These are phyloP conservation scores for Ceratonia siliqua DNA, from an alignment of 306 rosid species.

Conservation along the genomic window DNA sequence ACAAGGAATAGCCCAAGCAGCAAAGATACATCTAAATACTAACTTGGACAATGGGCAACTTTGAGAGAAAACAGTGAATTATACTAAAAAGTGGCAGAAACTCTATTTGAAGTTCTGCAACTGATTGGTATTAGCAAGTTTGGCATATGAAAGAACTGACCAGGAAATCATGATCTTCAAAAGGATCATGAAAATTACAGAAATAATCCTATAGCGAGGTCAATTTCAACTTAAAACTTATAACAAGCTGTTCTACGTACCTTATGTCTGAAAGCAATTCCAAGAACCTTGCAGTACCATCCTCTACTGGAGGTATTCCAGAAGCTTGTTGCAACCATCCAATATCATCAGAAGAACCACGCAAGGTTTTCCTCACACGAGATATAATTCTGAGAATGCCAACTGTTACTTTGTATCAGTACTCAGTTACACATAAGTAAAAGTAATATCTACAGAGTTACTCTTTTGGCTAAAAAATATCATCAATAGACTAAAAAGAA, in stretches of 20 bases:
- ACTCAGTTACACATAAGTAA: slow-evolving; percentile 12
- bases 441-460: neutral
- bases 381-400: slow-evolving; percentile 51
- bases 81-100: neutral
- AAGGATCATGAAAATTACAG: neutral
- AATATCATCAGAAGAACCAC: slow-evolving; percentile 78
- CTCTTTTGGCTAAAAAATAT: slow-evolving; percentile 13
- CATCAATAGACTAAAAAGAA: slow-evolving; percentile 18
- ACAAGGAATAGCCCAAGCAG: neutral
- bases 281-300: slow-evolving; percentile 79
- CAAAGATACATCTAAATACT: neutral
- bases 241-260: slow-evolving; percentile 49
- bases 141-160: slow-evolving; percentile 16
- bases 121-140: neutral
- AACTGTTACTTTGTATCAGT: slow-evolving; percentile 13
- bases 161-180: neutral
- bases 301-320: slow-evolving; percentile 67
- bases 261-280: slow-evolving; percentile 74
- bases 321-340: slow-evolving; percentile 83
- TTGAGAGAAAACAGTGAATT: neutral
- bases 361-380: slow-evolving; percentile 60
- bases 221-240: slow-evolving; percentile 11
- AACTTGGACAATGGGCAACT: neutral
- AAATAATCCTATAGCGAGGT: neutral
- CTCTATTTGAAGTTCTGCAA: neutral